Evolutionary conservation across 1,284 basidiomycete species (phyloP), one percentile per base, ranked within the genome.

Genomic region (Pisolithus thermaeus): DNA sequence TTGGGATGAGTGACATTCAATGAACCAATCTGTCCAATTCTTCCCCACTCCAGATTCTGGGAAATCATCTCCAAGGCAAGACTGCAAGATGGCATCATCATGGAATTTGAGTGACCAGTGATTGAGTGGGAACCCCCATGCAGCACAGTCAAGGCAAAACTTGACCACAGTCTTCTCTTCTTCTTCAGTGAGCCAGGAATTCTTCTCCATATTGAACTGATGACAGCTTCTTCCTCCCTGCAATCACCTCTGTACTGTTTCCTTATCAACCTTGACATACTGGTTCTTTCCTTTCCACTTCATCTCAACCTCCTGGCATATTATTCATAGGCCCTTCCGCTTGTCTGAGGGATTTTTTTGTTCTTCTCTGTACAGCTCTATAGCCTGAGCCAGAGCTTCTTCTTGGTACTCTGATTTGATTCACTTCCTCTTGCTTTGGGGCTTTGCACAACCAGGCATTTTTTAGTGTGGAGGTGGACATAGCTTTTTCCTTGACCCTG

Each of bases 311-410:
- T 38, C 37, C 6, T 38, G 37, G 12, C 37, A 38, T 9, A 38
- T 38, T 38, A 7, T 11, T 7, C 37, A n/a, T 38, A 20, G 16
- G 14, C 37, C 12, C 6, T 38, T 16, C 18, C 18, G 37, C 6
- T n/a, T 16, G 6, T 20, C 37, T 38, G 37, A 11, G 12, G 37
- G 37, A 7, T 38, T 38, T 38, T 20, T 7, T 20, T 38, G 37
- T 20, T 52, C 40, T 16, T 28, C 30, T 5, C 41, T n/a, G n/a
- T 37, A 35, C 36, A 42, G 23, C 7, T 51, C 28, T 14, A 40
- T 41, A 12, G 50, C 44, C 46, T 49, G 41, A 41, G 38, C 39
- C 3, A 49, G 47, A 16, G 22, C 47, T 49, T 49, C 40, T 11
- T 49, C 47, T 40, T 49, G 38, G 18, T 49, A n/a, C 11, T 18